Evolutionary conservation across 768 basidiomycete genomes (phyloP), one percentile per base, ranked within the genome.

Genomic region (Phlebiopsis flavidoalba): DNA sequence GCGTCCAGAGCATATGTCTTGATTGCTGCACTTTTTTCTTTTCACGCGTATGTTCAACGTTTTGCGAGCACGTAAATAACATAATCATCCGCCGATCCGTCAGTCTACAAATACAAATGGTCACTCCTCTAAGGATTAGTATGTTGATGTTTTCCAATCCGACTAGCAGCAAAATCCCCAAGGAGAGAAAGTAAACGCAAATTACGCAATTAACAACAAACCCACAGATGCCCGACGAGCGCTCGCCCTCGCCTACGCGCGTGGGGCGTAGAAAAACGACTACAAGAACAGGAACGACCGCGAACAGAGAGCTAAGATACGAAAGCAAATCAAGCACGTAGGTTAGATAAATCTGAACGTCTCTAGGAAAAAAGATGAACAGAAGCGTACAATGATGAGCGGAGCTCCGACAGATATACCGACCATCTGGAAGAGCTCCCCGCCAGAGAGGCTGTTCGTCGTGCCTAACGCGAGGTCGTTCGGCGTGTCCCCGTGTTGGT

Each of bases 391-490:
- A n/a, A 61, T 68, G 52, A 68, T 53, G 58, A 74, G 61, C 5
- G 71, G 67, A 0, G 75, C 70, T 1, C 68, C 67, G 43, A 72
- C 53, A 1, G 70, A 64, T 15, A 64, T 61, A 7, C 71, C 69
- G 31, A 69, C 52, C 3, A 70, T 71, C 46, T 72, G 69, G n/a
- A 67, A 63, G 59, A 72, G 67, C 63, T 76, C 73, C 26, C n/a
- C n/a, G n/a, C n/a, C n/a, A 0, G 70, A 69, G 21, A 75, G 54
- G 40, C 75, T 74, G 57, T 73, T 73, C 19, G 69, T 65, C 14
- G 69, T 68, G 3, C 71, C 72, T 11, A 74, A 67, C 15, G 69
- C 69, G 24, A 69, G 62, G 8, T 65, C 47, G 17, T 63, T 67
- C 3, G 70, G 70, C 3, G 72, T 66, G 6, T n/a, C n/a, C n/a